Evolutionary conservation across 2,329 filamentous ascomycete genomes (phyloP).

Genomic region (Westerdykella sp.): DNA sequence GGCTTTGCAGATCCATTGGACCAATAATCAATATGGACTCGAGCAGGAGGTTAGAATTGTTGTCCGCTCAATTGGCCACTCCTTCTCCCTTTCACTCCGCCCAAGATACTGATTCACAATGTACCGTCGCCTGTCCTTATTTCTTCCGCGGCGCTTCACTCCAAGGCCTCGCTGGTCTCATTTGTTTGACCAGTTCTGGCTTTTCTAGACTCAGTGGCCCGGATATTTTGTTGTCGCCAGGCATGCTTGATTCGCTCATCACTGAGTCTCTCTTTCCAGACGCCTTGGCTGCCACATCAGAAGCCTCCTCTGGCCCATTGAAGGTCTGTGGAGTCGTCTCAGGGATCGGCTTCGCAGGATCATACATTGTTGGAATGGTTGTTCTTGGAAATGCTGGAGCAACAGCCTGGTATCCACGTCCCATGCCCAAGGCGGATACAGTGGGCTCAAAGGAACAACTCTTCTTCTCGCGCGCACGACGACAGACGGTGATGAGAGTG

Average conservation of each 20-base stretch:
- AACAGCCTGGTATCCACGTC: constrained; percentile 17
- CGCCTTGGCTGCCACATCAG: constrained; percentile 5
- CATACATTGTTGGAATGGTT: constrained; percentile 21
- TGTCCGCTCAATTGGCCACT: no score
- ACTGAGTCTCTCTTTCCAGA: constrained; percentile 14
- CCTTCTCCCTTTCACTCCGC: no score
- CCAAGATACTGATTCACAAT: no score
- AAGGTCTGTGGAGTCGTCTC: constrained; percentile 1
- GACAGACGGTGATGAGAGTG: constrained; percentile 12
- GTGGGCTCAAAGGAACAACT: constrained; percentile 28
- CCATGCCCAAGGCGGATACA: constrained; percentile 25
- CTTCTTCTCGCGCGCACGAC: constrained; percentile 11
- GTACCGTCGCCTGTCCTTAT: background rate
- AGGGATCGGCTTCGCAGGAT: constrained; percentile 13
- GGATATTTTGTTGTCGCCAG: constrained; percentile 9
- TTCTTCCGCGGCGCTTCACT: constrained; percentile 16
- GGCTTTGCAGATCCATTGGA: no score
- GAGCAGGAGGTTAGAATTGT: no score
- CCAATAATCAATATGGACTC: no score
- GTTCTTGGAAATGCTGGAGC: constrained; percentile 8
- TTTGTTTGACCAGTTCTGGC: constrained; percentile 10
- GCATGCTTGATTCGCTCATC: constrained; percentile 9
- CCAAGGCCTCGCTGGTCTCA: constrained; percentile 24
- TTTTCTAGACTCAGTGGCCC: constrained; percentile 16
- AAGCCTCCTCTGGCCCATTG: constrained; percentile 2